Evolutionary conservation across 768 basidiomycete species (phyloP), one percentile per base, ranked within the genome.

Genomic region (Lentinus brumalis): DNA sequence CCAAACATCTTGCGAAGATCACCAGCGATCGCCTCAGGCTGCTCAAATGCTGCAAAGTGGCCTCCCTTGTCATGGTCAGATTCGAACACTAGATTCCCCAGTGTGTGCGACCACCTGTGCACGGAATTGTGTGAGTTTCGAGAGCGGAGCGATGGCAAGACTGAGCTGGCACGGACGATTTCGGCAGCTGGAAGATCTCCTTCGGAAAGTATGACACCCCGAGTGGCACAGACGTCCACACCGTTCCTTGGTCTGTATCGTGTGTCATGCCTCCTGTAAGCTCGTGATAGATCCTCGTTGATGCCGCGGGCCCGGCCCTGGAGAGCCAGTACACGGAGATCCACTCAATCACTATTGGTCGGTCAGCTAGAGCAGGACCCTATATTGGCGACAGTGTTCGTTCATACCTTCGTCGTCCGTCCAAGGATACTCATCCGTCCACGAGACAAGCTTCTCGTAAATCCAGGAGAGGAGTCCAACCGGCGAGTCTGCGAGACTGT

Each of bases 1-100:
- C 79, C 79, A 69, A 86, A 87, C 83, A 86, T 86, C 64, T 75
- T 79, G 32, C 80, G 72, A 50, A 87, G 51, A 64, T 86, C 86
- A 1, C 64, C 74, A 0, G 75, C 85, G 15, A 88, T 73, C 3
- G 70, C 70, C 4, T 78, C 73, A 0, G 86, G 84, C 45, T 65
- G 70, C 63, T 87, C 86, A 61, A 79, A 67, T 0, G 85, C 78
- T 10, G 84, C 81, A 66, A 88, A 87, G 69, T 87, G 86, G 1
- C 86, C 86, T 5, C 86, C 86, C 6, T 67, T 67, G 1, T 74
- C 72, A 53, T 87, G 86, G 15, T 77, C 72, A 4, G 76, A 71
- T 61, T 81, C 76, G 53, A 82, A 85, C 4, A 86, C 81, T 21
- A 81, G 54, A 64, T 71, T 73, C 64, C 79, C 62, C 50, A 71